phyloP scores from a whole-genome alignment of 768 basidiomycete species.

The Zangia roseola region DNA sequence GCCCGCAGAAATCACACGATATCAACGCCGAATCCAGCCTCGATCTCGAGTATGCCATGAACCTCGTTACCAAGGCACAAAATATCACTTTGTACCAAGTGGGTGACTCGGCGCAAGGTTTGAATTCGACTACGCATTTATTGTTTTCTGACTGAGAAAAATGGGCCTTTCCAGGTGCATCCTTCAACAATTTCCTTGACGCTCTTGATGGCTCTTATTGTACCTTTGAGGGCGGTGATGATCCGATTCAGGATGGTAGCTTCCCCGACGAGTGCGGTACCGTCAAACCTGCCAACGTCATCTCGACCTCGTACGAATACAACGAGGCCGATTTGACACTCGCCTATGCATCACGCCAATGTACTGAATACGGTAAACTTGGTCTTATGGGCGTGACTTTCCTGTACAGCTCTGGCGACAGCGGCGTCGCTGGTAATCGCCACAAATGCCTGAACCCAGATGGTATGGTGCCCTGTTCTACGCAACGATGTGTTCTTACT shows the following conservation, averaged over 20 bases:
- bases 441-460: slow-evolving; percentile 32
- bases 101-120: slow-evolving; percentile 38
- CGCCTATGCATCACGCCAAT: slow-evolving; percentile 40
- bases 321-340: slow-evolving; percentile 37
- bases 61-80: slow-evolving; percentile 38
- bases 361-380: slow-evolving; percentile 46
- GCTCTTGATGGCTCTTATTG: slow-evolving; percentile 43
- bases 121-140: no score
- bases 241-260: slow-evolving; percentile 22
- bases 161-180: slow-evolving; percentile 31
- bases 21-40: slow-evolving; percentile 68
- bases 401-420: slow-evolving; percentile 31
- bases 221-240: slow-evolving; percentile 37
- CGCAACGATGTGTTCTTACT: no score
- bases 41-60: slow-evolving; percentile 70
- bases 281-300: slow-evolving; percentile 38
- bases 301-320: slow-evolving; percentile 43
- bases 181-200: slow-evolving; percentile 46
- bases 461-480: slow-evolving; percentile 11
- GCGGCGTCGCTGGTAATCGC: slow-evolving; percentile 30
- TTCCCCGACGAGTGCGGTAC: slow-evolving; percentile 40
- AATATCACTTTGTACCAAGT: slow-evolving; percentile 39
- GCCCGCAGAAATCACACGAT: slow-evolving; percentile 34
- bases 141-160: slow-evolving; percentile 5
- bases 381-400: slow-evolving; percentile 36